These are phyloP conservation scores for Myochromella boudieri DNA, from an alignment of 768 basidiomycete genomes.

Conservation along the genomic window DNA sequence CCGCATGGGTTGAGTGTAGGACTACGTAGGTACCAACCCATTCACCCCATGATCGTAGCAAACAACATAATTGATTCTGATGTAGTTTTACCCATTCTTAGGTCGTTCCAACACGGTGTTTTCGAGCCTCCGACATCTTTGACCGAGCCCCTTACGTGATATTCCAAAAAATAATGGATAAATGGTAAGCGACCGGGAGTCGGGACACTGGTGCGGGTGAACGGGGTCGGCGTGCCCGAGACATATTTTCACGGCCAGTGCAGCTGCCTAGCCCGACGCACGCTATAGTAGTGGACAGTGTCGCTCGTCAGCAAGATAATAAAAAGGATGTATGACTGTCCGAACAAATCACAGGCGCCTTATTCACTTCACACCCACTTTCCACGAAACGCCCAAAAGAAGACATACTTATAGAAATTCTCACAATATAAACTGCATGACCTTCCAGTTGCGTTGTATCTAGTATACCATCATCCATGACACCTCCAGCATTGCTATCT, in stretches of 20 bases:
- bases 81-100: conserved; percentile 23
- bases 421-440: too few species aligned
- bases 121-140: conserved; percentile 31
- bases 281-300: too few species aligned
- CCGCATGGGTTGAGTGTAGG: not conserved
- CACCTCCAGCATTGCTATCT: conserved; percentile 35
- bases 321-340: not conserved
- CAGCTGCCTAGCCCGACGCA: too few species aligned
- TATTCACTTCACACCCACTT: not conserved
- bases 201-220: too few species aligned
- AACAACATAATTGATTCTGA: not conserved
- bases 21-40: not conserved
- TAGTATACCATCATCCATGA: not conserved
- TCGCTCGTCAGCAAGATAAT: too few species aligned
- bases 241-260: too few species aligned
- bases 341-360: conserved; percentile 2
- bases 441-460: conserved; percentile 1
- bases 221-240: too few species aligned
- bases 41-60: not conserved
- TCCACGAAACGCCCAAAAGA: not conserved
- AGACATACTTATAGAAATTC: conserved; percentile 15
- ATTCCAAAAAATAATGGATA: too few species aligned
- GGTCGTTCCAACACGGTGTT: conserved; percentile 28
- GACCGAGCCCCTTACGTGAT: too few species aligned
- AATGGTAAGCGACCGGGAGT: too few species aligned